Evolutionary conservation across 352 stramenopile species (phyloP).

Genomic region (Phytophthora fragariae): DNA sequence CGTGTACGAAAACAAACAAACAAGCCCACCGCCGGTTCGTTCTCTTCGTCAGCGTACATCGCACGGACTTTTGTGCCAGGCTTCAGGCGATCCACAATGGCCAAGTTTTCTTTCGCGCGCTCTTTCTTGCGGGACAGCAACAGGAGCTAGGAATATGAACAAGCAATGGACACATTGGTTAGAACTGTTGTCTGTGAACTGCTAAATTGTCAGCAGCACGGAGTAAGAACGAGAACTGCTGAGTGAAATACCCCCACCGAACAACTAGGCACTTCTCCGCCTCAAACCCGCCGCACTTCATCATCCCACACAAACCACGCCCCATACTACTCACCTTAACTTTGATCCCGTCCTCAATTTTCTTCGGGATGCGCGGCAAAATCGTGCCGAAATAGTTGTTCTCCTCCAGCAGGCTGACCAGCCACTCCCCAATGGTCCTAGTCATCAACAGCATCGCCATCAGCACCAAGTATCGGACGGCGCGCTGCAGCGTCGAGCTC

Average conservation of each 20-base stretch:
- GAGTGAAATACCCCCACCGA: constrained; percentile 28
- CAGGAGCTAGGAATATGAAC: constrained; percentile 64
- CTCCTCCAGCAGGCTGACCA: constrained; percentile 91
- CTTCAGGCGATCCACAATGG: constrained; percentile 80
- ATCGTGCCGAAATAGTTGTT: constrained; percentile 98
- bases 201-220: neutral
- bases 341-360: constrained; percentile 97
- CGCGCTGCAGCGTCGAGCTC: constrained; percentile 27
- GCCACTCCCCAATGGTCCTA: constrained; percentile 95
- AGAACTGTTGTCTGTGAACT: neutral
- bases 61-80: constrained; percentile 92
- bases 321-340: constrained; percentile 73
- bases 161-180: neutral
- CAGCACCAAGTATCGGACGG: constrained; percentile 17
- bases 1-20: neutral
- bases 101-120: constrained; percentile 69
- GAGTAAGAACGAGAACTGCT: constrained; percentile 9
- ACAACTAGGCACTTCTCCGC: constrained; percentile 27
- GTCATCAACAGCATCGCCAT: constrained; percentile 10
- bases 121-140: constrained; percentile 72
- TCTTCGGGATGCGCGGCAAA: constrained; percentile 96
- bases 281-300: constrained; percentile 2
- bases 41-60: constrained; percentile 97
- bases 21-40: constrained; percentile 79
- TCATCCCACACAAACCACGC: neutral